These are phyloP conservation scores for Wickerhamomyces xylosicus DNA, from an alignment of 805 yeast species.

Conservation along the genomic window DNA sequence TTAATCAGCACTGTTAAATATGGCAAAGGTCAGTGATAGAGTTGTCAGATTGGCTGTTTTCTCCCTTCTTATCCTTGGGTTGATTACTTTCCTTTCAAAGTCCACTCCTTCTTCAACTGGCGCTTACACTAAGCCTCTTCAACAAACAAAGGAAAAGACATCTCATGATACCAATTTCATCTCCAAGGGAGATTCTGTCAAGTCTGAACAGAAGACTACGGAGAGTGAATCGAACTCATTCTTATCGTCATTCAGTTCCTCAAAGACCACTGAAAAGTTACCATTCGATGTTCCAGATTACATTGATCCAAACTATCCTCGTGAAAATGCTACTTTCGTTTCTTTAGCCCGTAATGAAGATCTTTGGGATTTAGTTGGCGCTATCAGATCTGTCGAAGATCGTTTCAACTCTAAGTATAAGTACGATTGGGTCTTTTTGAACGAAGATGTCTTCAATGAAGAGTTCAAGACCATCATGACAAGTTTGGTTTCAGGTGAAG, in stretches of 20 bases:
- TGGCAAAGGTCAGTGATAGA: conserved; percentile 15
- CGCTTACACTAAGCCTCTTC: not conserved
- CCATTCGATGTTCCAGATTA: not conserved
- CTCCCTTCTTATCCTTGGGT: conserved; percentile 10
- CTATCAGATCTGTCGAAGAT: conserved; percentile 78
- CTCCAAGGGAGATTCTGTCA: not conserved
- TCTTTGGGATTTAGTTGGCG: conserved; percentile 44
- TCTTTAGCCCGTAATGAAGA: conserved; percentile 74
- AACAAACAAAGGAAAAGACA: not conserved
- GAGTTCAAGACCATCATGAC: conserved; percentile 66
- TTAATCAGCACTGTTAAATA: not conserved
- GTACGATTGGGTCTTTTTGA: conserved; percentile 93
- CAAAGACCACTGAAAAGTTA: not conserved
- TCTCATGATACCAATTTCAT: not conserved
- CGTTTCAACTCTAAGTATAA: conserved; percentile 72
- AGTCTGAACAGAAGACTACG: not conserved
- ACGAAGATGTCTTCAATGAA: conserved; percentile 76
- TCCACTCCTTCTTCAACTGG: conserved; percentile 1
- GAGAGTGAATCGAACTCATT: not conserved
- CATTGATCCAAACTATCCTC: conserved; percentile 15
- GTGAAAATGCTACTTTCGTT: conserved; percentile 71
- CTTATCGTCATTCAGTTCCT: not conserved
- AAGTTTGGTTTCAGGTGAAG: conserved; percentile 63
- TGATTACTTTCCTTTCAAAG: conserved; percentile 10
- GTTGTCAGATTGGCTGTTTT: conserved; percentile 12